Conservation (phyloP, 306 rosid genomes). For the Cucurbita moschata region DNA sequence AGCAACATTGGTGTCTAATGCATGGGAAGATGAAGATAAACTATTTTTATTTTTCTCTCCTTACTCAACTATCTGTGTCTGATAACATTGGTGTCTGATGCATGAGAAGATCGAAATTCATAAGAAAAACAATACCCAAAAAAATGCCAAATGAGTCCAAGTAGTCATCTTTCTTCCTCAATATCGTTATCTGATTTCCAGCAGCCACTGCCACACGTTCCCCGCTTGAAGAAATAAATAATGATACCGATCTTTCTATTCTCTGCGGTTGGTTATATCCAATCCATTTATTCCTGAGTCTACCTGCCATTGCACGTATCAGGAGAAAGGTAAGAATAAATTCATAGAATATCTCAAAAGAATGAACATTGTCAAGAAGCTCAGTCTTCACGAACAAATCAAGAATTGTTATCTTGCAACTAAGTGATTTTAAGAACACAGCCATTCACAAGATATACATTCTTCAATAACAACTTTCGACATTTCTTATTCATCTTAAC, state of each 20-base stretch:
- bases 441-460: background rate
- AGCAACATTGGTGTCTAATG: conserved; percentile 40
- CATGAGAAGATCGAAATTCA: background rate
- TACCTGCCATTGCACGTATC: conserved; percentile 39
- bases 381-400: background rate
- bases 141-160: conserved; percentile 54
- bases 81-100: no score
- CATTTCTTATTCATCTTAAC: background rate
- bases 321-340: background rate
- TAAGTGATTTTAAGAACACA: background rate
- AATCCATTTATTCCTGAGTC: conserved; percentile 58
- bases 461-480: background rate
- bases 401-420: background rate
- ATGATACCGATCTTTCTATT: conserved; percentile 38
- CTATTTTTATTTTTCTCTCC: background rate
- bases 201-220: conserved; percentile 74
- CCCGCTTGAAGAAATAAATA: conserved; percentile 57
- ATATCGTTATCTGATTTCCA: conserved; percentile 69
- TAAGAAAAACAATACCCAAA: conserved; percentile 31
- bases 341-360: background rate
- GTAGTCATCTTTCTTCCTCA: conserved; percentile 62
- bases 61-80: background rate
- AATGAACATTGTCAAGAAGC: background rate
- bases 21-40: conserved; percentile 9
- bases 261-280: conserved; percentile 48